These are phyloP conservation scores for Zangia roseola DNA, from an alignment of 768 basidiomycete genomes.

Conservation along the genomic window DNA sequence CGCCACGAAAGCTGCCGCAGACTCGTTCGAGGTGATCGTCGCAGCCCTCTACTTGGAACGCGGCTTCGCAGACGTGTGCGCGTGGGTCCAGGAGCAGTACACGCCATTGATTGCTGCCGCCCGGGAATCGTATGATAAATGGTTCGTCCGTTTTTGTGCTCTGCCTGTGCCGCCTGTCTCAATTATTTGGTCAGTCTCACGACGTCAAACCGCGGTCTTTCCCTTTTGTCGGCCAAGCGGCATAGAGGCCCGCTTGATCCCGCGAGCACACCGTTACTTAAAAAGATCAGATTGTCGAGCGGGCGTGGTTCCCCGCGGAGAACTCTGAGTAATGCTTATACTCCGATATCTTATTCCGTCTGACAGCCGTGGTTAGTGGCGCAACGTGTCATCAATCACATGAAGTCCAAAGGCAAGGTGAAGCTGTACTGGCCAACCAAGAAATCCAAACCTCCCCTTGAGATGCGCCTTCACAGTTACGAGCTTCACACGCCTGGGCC, in stretches of 20 bases:
- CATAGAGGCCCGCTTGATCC: constrained; percentile 1
- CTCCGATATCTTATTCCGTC: not conserved
- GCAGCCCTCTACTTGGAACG: constrained; percentile 42
- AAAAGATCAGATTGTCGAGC: constrained; percentile 20
- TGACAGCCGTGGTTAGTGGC: constrained; percentile 22
- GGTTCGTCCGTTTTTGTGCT: constrained; percentile 14
- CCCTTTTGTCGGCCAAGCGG: constrained; percentile 16
- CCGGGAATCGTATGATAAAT: constrained; percentile 26
- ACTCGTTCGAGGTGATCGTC: constrained; percentile 47
- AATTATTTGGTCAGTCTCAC: constrained; percentile 13
- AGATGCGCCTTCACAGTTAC: constrained; percentile 16
- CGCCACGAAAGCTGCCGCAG: constrained; percentile 40
- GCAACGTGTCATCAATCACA: constrained; percentile 22
- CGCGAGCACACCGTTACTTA: constrained; percentile 10
- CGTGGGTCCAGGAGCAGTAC: constrained; percentile 41
- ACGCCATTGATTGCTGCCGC: constrained; percentile 36
- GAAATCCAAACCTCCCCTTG: constrained; percentile 15
- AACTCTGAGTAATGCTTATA: constrained; percentile 19
- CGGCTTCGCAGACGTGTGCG: constrained; percentile 36
- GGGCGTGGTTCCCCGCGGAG: constrained; percentile 14
- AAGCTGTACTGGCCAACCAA: constrained; percentile 17
- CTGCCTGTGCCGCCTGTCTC: not conserved
- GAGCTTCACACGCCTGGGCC: constrained; percentile 2
- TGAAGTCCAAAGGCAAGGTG: constrained; percentile 29
- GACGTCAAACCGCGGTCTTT: not conserved